These are phyloP conservation scores for Pelargonium cotyledonis DNA, from an alignment of 441 rosid species.

Conservation along the genomic window DNA sequence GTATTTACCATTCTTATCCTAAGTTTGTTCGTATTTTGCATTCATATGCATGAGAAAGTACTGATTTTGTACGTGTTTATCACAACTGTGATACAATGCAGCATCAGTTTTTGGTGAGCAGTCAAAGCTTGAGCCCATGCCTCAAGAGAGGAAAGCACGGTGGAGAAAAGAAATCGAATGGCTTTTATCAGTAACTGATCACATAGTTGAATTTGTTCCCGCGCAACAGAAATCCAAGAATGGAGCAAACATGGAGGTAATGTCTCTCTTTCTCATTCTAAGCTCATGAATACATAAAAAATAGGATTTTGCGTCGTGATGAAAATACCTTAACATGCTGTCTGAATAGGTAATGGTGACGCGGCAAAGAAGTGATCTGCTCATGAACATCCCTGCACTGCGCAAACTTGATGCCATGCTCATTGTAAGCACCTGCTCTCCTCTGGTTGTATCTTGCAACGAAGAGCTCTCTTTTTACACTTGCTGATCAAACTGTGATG, in stretches of 20 bases:
- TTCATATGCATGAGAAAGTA: background rate
- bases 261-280: background rate
- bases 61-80: background rate
- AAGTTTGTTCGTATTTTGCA: background rate
- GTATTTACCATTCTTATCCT: slow-evolving; percentile 26
- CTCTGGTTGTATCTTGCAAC: background rate
- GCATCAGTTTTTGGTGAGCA: slow-evolving; percentile 87
- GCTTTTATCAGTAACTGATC: slow-evolving; percentile 83
- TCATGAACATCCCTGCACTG: slow-evolving; percentile 74
- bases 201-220: slow-evolving; percentile 81
- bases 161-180: slow-evolving; percentile 85
- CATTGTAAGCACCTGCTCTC: slow-evolving; percentile 41
- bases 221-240: slow-evolving; percentile 62
- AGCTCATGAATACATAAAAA: too few species aligned
- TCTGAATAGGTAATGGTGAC: slow-evolving; percentile 52
- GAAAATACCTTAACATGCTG: background rate
- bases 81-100: slow-evolving; percentile 15
- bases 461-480: background rate
- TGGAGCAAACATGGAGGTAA: slow-evolving; percentile 82
- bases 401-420: slow-evolving; percentile 80
- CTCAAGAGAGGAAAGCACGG: slow-evolving; percentile 55
- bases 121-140: slow-evolving; percentile 70
- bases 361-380: slow-evolving; percentile 70
- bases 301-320: background rate
- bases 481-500: slow-evolving; percentile 4